These are phyloP conservation scores for Dendrobium officinale DNA, from an alignment of 106 monocot genomes.

Conservation along the genomic window DNA sequence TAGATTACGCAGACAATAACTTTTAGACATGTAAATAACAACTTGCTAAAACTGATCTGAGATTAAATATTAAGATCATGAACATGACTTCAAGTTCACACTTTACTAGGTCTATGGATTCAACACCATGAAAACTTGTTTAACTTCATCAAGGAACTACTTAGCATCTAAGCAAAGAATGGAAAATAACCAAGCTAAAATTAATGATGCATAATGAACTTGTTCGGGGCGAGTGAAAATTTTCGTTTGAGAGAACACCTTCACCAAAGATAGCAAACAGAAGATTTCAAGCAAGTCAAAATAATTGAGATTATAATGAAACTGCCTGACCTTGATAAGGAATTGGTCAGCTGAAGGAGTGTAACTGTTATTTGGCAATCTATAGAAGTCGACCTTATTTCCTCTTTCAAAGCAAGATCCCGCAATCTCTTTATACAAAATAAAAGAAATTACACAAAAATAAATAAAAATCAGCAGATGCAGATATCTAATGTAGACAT, in stretches of 20 bases:
- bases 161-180: background rate
- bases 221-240: background rate
- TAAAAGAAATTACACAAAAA: slow-evolving; percentile 7
- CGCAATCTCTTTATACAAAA: slow-evolving; percentile 47
- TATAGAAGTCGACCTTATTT: slow-evolving; percentile 27
- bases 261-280: background rate
- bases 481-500: background rate
- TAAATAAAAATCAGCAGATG: background rate
- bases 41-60: background rate
- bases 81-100: background rate
- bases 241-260: background rate
- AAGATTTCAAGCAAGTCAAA: background rate
- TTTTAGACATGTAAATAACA: background rate
- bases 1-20: background rate
- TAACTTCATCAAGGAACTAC: background rate
- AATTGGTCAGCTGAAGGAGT: slow-evolving; percentile 51
- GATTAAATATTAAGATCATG: background rate
- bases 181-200: too few species aligned
- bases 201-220: background rate
- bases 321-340: slow-evolving; percentile 58
- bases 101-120: background rate
- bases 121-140: background rate
- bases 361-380: slow-evolving; percentile 37
- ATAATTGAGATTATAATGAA: background rate
- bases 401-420: slow-evolving; percentile 56